A percentile compares a stretch with the other conserved stretches of the same genome.
phyloP scores from a whole-genome alignment of 768 basidiomycete species.

The Suillus bovinus region DNA sequence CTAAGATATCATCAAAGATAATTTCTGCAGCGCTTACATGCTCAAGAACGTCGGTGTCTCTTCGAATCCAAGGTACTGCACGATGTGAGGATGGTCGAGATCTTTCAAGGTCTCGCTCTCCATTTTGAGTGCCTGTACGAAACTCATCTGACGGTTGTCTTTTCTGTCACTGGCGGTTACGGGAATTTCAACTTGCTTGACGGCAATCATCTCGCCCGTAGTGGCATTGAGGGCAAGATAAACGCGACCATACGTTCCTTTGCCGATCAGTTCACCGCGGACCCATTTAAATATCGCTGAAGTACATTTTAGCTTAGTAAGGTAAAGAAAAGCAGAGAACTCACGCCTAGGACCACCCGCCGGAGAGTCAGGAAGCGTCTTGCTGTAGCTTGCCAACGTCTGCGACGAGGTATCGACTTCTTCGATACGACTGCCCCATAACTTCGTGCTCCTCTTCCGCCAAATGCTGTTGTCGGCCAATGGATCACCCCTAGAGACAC shows the following conservation, averaged over 20 bases:
- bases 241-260: constrained; percentile 95
- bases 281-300: constrained; percentile 97
- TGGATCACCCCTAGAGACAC: constrained; percentile 61
- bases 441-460: constrained; percentile 86
- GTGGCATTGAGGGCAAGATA: constrained; percentile 96
- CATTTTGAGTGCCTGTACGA: constrained; percentile 89
- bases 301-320: constrained; percentile 21
- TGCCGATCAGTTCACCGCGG: constrained; percentile 95
- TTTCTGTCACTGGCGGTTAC: constrained; percentile 88
- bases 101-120: constrained; percentile 98
- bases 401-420: constrained; percentile 83
- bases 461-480: constrained; percentile 51
- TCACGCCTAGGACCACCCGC: constrained; percentile 67
- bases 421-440: constrained; percentile 93
- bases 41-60: constrained; percentile 85
- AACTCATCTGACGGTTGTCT: constrained; percentile 78
- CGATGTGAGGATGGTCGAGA: constrained; percentile 95
- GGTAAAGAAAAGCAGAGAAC: constrained; percentile 31
- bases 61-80: constrained; percentile 95
- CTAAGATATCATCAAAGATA: constrained; percentile 1
- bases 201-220: constrained; percentile 98
- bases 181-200: constrained; percentile 98
- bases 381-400: constrained; percentile 45
- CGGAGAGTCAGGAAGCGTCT: constrained; percentile 56
- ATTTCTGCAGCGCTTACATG: constrained; percentile 62